Conservation (phyloP, 1,284 basidiomycete genomes). For the Agroathelia rolfsii region DNA sequence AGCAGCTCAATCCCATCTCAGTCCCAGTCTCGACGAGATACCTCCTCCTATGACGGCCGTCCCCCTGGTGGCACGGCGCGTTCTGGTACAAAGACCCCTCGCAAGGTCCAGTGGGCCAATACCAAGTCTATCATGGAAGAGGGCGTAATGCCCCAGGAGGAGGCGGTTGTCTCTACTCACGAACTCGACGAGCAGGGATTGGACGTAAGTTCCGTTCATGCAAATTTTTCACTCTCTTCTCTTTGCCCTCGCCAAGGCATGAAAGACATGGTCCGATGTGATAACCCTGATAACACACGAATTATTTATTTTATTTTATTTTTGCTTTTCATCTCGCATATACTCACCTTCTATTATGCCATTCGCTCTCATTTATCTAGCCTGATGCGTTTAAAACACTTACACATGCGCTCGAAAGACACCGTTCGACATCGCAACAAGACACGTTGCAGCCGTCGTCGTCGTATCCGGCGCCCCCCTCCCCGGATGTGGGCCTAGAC, state of each 20-base stretch:
- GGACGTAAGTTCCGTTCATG: slow-evolving; percentile 27
- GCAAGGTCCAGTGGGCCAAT: slow-evolving; percentile 37
- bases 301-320: slow-evolving; percentile 4
- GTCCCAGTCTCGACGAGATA: too few species aligned
- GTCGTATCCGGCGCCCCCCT: too few species aligned
- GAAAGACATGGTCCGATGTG: too few species aligned
- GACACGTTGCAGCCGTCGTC: too few species aligned
- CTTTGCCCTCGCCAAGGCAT: too few species aligned
- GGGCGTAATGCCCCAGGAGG: slow-evolving; percentile 1
- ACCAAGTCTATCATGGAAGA: slow-evolving; percentile 2
- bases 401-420: slow-evolving; percentile 30
- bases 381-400: slow-evolving; percentile 41
- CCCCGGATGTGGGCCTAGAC: too few species aligned
- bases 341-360: slow-evolving; percentile 1
- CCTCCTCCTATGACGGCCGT: slow-evolving; percentile 8
- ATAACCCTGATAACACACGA: slow-evolving; percentile 1
- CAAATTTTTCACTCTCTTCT: neutral
- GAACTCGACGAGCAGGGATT: slow-evolving; percentile 36
- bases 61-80: slow-evolving; percentile 20
- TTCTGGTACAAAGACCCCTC: slow-evolving; percentile 30
- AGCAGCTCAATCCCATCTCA: too few species aligned
- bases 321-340: neutral
- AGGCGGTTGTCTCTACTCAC: slow-evolving; percentile 18
- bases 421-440: slow-evolving; percentile 22
- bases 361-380: slow-evolving; percentile 20